phyloP scores from a whole-genome alignment of 1,139 yeast genomes.

The Sugiyamaella sp. region DNA sequence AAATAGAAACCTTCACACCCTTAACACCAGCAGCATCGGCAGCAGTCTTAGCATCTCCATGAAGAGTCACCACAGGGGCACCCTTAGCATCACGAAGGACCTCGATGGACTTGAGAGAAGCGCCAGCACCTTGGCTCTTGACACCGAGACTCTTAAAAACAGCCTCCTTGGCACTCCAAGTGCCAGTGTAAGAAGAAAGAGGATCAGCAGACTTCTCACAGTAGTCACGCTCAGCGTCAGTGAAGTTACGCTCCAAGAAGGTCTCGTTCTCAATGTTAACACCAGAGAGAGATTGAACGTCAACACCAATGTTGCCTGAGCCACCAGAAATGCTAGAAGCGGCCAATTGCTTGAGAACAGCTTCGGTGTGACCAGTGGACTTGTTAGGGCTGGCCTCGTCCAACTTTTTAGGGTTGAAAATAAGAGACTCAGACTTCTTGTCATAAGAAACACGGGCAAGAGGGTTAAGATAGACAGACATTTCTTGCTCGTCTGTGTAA shows the following conservation, averaged over 20 bases:
- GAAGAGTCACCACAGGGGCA: slow-evolving; percentile 77
- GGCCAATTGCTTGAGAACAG: slow-evolving; percentile 38
- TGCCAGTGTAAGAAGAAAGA: slow-evolving; percentile 92
- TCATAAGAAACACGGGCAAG: slow-evolving; percentile 73
- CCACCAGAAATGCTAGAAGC: slow-evolving; percentile 53
- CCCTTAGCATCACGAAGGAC: slow-evolving; percentile 74
- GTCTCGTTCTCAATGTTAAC: slow-evolving; percentile 85
- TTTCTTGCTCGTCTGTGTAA: slow-evolving; percentile 83
- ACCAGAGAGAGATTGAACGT: slow-evolving; percentile 84
- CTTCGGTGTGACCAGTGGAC: slow-evolving; percentile 47
- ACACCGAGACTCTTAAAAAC: slow-evolving; percentile 95
- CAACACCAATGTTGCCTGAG: slow-evolving; percentile 87
- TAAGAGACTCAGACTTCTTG: slow-evolving; percentile 54
- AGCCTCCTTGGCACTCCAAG: slow-evolving; percentile 99
- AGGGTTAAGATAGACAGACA: slow-evolving; percentile 92
- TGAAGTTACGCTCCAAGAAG: slow-evolving; percentile 89
- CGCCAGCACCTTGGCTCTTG: slow-evolving; percentile 92
- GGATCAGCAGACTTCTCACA: slow-evolving; percentile 67
- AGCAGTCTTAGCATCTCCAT: slow-evolving; percentile 74
- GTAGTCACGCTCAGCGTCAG: slow-evolving; percentile 74
- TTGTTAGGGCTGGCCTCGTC: slow-evolving; percentile 39
- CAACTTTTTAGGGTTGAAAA: slow-evolving; percentile 50
- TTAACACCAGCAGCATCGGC: slow-evolving; percentile 73
- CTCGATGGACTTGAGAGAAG: slow-evolving; percentile 88
- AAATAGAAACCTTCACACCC: slow-evolving; percentile 80